Base-by-base conservation (phyloP, 305 asterid genomes). In the Fraxinus dipetala region DNA sequence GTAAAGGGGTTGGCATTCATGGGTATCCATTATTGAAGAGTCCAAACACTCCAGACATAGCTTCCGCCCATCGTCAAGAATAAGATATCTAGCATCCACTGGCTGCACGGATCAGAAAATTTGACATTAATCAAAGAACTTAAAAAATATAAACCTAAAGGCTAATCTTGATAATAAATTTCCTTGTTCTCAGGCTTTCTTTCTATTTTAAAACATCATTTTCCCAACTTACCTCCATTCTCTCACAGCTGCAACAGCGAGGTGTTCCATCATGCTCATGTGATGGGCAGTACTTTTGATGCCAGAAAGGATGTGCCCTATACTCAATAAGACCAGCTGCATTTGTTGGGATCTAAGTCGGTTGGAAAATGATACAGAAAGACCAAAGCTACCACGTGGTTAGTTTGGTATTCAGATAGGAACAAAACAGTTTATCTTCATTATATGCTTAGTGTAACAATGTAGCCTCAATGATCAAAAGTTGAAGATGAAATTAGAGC, bases 1-100 rank as follows among this genome's bases (percentile, higher is more conserved):
- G 87, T 96, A 94, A 69, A 96, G 97, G 79, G 98, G 98, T 85
- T 94, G 99, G 83, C 99, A 96, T 88, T 96, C 99, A n/a, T 91
- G 94, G n/a, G 98, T 94, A 75, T 96, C 99, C 99, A 96, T 96
- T 83, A 96, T 91, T 35, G 99, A 89, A 45, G 98, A 96, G 87
- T 96, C 98, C 81, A 94, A 87, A 83, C 99, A 96, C 94, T 94
- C 99, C 30, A 96, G 89, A 76, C 99, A 96, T 31, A 94, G 88
- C 89, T 93, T 96, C 83, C 99, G 87, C 82, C 99, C 99, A 81
- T 96, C 99, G 11, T 93, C 99, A 74, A 92, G 97, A 83, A 91
- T 86, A 87, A 96, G 86, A 86, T 90, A 96, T 91, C 91, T 91
- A 73, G 98, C 89, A 88, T 96, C 99, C 75, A 88, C 91, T 0